Percentiles rank a stretch among this genome's conserved stretches.
These are phyloP conservation scores for Phytophthora boehmeriae DNA, from an alignment of 352 stramenopile species.

Conservation along the genomic window DNA sequence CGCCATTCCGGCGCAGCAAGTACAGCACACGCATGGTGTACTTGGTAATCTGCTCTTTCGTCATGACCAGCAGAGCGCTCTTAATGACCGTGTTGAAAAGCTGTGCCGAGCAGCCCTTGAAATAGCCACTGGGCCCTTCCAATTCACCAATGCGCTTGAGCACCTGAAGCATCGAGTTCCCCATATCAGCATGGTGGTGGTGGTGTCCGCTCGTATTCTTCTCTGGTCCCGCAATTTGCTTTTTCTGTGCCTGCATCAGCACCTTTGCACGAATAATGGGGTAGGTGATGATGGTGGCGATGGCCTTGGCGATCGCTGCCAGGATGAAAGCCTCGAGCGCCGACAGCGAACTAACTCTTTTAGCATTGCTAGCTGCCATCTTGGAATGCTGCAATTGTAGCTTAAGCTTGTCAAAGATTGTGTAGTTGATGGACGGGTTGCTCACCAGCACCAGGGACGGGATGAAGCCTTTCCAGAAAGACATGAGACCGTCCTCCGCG, in stretches of 20 bases:
- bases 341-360: constrained; percentile 56
- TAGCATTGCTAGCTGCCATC: constrained; percentile 43
- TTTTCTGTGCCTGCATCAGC: constrained; percentile 84
- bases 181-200: constrained; percentile 51
- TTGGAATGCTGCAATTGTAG: constrained; percentile 60
- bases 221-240: constrained; percentile 36
- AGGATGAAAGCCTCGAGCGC: constrained; percentile 82
- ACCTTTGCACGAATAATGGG: constrained; percentile 90
- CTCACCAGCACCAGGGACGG: constrained; percentile 88
- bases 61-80: constrained; percentile 84
- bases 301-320: constrained; percentile 79
- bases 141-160: constrained; percentile 67
- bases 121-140: constrained; percentile 65
- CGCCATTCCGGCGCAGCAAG: constrained; percentile 51
- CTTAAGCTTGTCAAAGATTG: constrained; percentile 88
- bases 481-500: constrained; percentile 64
- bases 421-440: constrained; percentile 92
- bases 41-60: constrained; percentile 83
- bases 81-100: constrained; percentile 87
- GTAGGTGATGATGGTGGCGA: constrained; percentile 89
- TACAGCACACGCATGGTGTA: constrained; percentile 79
- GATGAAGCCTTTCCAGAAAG: constrained; percentile 90
- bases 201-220: constrained; percentile 32
- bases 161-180: constrained; percentile 71
- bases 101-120: constrained; percentile 80